Evolutionary conservation across 345 rosid species (phyloP).

Genomic region (Balakata baccata): DNA sequence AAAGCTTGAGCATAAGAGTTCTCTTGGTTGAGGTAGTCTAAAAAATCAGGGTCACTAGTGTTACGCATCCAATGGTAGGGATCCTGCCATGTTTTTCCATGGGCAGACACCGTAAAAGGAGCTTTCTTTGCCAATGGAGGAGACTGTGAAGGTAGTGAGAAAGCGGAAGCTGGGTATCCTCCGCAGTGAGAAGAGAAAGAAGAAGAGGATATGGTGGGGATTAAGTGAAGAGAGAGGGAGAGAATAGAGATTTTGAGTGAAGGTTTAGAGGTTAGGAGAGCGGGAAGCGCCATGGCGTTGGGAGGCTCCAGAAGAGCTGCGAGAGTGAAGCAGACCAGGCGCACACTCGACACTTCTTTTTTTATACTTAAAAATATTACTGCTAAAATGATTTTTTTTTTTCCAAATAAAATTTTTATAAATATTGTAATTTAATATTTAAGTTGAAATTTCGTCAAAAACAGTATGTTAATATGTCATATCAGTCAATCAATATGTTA

Average conservation of each 20-base stretch:
- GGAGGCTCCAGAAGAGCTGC: neutral
- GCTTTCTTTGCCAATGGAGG: slow-evolving; percentile 61
- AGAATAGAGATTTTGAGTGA: slow-evolving; percentile 25
- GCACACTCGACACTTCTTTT: neutral
- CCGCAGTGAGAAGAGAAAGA: slow-evolving; percentile 40
- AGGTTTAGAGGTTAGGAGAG: slow-evolving; percentile 23
- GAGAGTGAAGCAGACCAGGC: neutral
- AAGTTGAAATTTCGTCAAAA: no score
- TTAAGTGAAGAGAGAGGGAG: slow-evolving; percentile 21
- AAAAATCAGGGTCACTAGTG: slow-evolving; percentile 50
- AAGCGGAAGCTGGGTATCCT: slow-evolving; percentile 17
- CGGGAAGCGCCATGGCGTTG: slow-evolving; percentile 30
- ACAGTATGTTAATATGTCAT: no score
- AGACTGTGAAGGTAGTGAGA: slow-evolving; percentile 38
- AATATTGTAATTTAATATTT: no score
- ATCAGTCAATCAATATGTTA: no score
- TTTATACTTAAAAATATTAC: no score
- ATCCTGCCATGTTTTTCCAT: slow-evolving; percentile 62
- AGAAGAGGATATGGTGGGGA: slow-evolving; percentile 22
- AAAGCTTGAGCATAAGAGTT: slow-evolving; percentile 73
- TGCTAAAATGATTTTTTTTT: no score
- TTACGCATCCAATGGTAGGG: slow-evolving; percentile 82
- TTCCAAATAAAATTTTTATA: no score
- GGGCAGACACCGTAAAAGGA: slow-evolving; percentile 51
- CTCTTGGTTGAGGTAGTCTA: slow-evolving; percentile 51